Evolutionary conservation across 1,284 basidiomycete species (phyloP).

Genomic region (Cystobasidium sp.): DNA sequence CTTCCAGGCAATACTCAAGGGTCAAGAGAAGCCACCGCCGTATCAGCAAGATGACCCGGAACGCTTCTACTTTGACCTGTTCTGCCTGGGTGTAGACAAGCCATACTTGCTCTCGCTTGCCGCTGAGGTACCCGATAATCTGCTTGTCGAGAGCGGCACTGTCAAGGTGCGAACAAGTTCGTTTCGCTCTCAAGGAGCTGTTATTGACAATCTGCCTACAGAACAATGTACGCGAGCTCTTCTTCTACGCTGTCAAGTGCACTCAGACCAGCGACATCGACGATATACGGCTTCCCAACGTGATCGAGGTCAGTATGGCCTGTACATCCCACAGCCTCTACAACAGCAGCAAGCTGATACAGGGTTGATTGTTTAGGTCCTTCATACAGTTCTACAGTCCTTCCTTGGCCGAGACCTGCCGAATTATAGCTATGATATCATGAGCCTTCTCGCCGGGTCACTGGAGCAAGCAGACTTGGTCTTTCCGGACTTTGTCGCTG

Average conservation of each 20-base stretch:
- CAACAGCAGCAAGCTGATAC: neutral
- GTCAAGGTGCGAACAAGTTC: conserved; percentile 37
- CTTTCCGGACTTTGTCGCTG: conserved; percentile 52
- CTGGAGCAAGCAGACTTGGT: conserved; percentile 49
- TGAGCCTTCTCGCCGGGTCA: conserved; percentile 51
- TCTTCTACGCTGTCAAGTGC: conserved; percentile 46
- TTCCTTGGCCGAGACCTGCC: conserved; percentile 44
- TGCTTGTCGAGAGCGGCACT: conserved; percentile 30
- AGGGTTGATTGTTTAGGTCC: conserved; percentile 42
- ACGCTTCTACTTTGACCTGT: conserved; percentile 48
- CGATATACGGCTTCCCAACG: conserved; percentile 45
- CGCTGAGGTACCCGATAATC: conserved; percentile 6
- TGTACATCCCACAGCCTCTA: neutral
- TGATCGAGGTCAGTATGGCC: conserved; percentile 45
- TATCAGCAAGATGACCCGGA: conserved; percentile 38
- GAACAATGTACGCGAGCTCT: conserved; percentile 50
- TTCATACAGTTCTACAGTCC: conserved; percentile 46
- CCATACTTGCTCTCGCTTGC: conserved; percentile 9
- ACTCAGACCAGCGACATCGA: conserved; percentile 44
- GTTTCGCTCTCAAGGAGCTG: conserved; percentile 29
- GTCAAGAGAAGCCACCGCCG: conserved; percentile 32
- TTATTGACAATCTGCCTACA: conserved; percentile 8
- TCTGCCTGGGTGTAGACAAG: conserved; percentile 46
- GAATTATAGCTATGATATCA: conserved; percentile 49
- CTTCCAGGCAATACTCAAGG: conserved; percentile 34